These are phyloP conservation scores for Reticulascus tulasneorum DNA, from an alignment of 2,329 filamentous ascomycete genomes.

Conservation along the genomic window DNA sequence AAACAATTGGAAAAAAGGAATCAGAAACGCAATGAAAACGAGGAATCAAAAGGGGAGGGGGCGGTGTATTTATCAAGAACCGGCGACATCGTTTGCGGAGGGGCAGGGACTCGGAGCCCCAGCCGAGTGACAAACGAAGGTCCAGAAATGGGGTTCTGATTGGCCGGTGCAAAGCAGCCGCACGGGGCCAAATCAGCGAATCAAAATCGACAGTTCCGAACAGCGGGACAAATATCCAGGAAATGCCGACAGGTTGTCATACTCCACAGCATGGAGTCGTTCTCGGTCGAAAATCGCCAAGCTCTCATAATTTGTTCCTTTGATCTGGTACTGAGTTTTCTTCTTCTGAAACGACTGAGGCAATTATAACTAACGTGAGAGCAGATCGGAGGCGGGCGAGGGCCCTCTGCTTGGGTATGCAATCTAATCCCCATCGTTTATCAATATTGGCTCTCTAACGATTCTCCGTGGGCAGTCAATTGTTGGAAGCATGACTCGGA, in stretches of 20 bases:
- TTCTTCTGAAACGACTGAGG: background rate
- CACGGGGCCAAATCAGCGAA: too few species aligned
- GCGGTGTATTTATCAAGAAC: too few species aligned
- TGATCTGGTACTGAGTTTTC: conserved; percentile 19
- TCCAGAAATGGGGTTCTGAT: too few species aligned
- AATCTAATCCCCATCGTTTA: background rate
- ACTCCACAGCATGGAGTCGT: conserved; percentile 27
- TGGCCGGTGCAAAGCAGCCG: too few species aligned
- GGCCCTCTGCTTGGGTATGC: conserved; percentile 28
- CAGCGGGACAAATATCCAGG: conserved; percentile 25
- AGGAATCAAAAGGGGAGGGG: too few species aligned
- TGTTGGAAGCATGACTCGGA: conserved; percentile 32
- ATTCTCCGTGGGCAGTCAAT: conserved; percentile 20
- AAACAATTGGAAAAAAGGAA: too few species aligned
- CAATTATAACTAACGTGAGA: background rate
- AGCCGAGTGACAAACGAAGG: too few species aligned
- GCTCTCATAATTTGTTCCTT: conserved; percentile 31
- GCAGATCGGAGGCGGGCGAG: conserved; percentile 29
- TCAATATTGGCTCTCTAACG: background rate
- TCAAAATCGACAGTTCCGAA: too few species aligned
- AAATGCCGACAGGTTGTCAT: conserved; percentile 25
- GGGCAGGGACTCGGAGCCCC: too few species aligned
- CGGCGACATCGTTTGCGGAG: too few species aligned
- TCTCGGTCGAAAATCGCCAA: conserved; percentile 30
- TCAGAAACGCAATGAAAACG: too few species aligned